These are phyloP conservation scores for Linnemannia hyalina DNA, from an alignment of 192 early-diverging fungal species.

Conservation along the genomic window DNA sequence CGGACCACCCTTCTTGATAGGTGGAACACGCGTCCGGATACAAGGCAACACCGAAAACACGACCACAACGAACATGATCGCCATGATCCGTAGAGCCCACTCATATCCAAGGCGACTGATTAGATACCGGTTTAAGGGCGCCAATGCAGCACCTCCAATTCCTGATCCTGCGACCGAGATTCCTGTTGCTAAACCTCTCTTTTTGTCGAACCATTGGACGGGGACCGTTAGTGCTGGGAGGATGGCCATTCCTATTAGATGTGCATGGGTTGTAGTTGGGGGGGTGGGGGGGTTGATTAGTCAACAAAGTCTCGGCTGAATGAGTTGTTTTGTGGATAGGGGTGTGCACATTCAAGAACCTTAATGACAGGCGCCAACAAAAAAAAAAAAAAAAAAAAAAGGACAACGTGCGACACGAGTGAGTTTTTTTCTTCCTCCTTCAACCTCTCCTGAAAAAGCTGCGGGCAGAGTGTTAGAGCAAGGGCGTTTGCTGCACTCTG, in stretches of 20 bases:
- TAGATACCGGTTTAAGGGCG: slow-evolving; percentile 60
- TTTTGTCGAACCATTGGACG: slow-evolving; percentile 73
- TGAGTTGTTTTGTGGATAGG: neutral
- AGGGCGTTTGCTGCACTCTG: no score
- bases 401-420: neutral
- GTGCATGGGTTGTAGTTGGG: neutral
- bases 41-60: slow-evolving; percentile 34
- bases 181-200: slow-evolving; percentile 71
- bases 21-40: slow-evolving; percentile 23
- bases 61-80: slow-evolving; percentile 48
- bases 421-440: neutral
- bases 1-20: slow-evolving; percentile 2
- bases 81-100: slow-evolving; percentile 57
- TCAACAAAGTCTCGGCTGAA: neutral
- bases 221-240: slow-evolving; percentile 71
- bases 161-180: slow-evolving; percentile 77
- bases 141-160: slow-evolving; percentile 72
- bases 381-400: neutral
- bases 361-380: neutral
- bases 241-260: slow-evolving; percentile 59
- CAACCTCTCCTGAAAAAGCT: neutral
- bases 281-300: no score
- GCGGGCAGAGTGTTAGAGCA: neutral
- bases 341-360: neutral
- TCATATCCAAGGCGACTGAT: slow-evolving; percentile 55